Conservation (phyloP, 148 eudicot species). For the Polygonum aviculare region DNA sequence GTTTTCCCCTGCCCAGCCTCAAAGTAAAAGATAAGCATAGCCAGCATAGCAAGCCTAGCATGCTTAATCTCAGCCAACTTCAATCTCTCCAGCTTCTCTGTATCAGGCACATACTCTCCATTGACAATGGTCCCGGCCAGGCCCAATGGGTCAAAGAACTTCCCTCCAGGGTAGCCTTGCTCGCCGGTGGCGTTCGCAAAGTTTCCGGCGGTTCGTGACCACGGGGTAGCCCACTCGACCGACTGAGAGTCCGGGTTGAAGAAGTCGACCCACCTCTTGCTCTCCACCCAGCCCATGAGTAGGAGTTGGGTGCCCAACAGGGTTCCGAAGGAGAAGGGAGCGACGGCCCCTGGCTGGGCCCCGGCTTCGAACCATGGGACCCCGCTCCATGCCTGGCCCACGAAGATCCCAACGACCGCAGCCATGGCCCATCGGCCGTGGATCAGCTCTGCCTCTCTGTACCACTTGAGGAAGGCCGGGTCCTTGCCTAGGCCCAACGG, state of each 20-base stretch:
- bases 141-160: constrained; percentile 80
- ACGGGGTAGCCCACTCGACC: constrained; percentile 97
- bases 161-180: constrained; percentile 96
- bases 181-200: constrained; percentile 78
- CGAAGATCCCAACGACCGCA: constrained; percentile 89
- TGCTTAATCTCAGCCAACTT: constrained; percentile 95
- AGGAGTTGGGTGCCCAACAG: constrained; percentile 88
- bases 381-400: constrained; percentile 91
- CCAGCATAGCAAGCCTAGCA: constrained; percentile 91
- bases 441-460: constrained; percentile 96
- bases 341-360: constrained; percentile 83
- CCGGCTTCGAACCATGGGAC: constrained; percentile 98
- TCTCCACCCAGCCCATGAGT: constrained; percentile 99
- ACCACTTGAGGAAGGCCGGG: constrained; percentile 97
- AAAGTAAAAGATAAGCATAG: constrained; percentile 84
- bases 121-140: constrained; percentile 49
- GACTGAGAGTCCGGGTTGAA: constrained; percentile 93
- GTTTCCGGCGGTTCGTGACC: constrained; percentile 85
- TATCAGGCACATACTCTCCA: constrained; percentile 64
- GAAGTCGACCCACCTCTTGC: constrained; percentile 98
- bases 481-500: constrained; percentile 96
- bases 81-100: constrained; percentile 79
- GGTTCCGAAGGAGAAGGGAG: constrained; percentile 82
- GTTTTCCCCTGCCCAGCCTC: constrained; percentile 99
- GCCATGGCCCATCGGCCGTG: constrained; percentile 99